A percentile compares a stretch with the other conserved stretches of the same genome.
Evolutionary conservation across 2,329 filamentous ascomycete species (phyloP).

Genomic region (Fusarium multiceps): DNA sequence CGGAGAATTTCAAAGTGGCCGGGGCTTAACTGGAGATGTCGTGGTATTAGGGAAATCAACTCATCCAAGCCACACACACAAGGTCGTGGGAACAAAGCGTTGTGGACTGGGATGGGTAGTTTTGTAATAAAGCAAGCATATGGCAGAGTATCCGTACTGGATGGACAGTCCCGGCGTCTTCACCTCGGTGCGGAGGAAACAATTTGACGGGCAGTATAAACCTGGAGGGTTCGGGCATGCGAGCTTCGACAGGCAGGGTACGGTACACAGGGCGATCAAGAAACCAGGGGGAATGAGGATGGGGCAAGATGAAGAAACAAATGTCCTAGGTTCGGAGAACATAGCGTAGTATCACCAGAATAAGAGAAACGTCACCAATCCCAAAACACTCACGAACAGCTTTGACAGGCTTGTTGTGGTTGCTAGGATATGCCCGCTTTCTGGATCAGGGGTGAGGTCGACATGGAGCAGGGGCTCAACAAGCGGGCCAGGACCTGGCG

Average conservation of each 20-base stretch:
- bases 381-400: constrained; percentile 36
- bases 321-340: constrained; percentile 40
- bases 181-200: constrained; percentile 47
- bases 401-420: constrained; percentile 46
- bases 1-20: constrained; percentile 46
- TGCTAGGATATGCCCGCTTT: constrained; percentile 42
- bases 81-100: constrained; percentile 43
- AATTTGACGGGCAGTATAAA: constrained; percentile 46
- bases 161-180: constrained; percentile 13
- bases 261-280: constrained; percentile 47
- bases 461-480: constrained; percentile 44
- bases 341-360: constrained; percentile 41
- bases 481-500: constrained; percentile 40
- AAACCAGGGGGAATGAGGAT: constrained; percentile 40
- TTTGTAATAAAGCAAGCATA: constrained; percentile 38
- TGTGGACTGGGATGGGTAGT: constrained; percentile 39
- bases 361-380: constrained; percentile 44
- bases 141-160: constrained; percentile 4
- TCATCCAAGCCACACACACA: constrained; percentile 45
- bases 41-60: constrained; percentile 46
- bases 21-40: constrained; percentile 44
- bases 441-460: constrained; percentile 41
- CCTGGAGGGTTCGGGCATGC: constrained; percentile 46
- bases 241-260: constrained; percentile 47
- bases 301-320: constrained; percentile 47